phyloP scores from a whole-genome alignment of 2,329 filamentous ascomycete species.

The Ophiosphaerella narmari region DNA sequence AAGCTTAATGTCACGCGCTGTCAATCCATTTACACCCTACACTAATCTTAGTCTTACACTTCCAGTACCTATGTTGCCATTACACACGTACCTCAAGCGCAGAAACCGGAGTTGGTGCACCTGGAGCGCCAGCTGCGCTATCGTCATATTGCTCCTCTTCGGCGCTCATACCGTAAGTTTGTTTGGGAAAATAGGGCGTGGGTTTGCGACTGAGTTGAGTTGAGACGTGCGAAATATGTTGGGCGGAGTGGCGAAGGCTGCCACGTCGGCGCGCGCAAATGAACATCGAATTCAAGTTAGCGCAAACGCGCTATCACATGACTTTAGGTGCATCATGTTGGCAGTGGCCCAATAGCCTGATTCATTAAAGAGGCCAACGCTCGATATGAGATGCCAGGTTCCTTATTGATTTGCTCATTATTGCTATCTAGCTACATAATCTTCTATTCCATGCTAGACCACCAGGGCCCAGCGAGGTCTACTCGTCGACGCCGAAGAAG shows the following conservation, averaged over 20 bases:
- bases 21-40: constrained; percentile 84
- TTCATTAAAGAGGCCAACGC: neutral
- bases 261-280: constrained; percentile 6
- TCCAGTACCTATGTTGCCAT: neutral
- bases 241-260: constrained; percentile 15
- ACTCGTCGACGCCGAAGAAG: constrained; percentile 84
- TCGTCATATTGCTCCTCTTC: constrained; percentile 69
- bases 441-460: constrained; percentile 4
- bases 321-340: neutral
- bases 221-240: constrained; percentile 4
- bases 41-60: constrained; percentile 2
- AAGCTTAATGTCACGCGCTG: constrained; percentile 93
- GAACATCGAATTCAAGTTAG: constrained; percentile 7
- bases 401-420: no score
- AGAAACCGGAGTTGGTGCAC: constrained; percentile 86
- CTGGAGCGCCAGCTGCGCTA: constrained; percentile 74
- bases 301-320: constrained; percentile 34
- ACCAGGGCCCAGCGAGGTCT: constrained; percentile 2
- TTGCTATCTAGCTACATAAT: neutral
- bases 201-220: neutral
- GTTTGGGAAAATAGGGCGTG: neutral
- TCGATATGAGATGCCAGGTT: neutral
- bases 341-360: no score
- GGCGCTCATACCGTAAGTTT: constrained; percentile 48
- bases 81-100: constrained; percentile 75